A percentile compares a stretch with the other conserved stretches of the same genome.
Evolutionary conservation across 2,329 filamentous ascomycete genomes (phyloP).

Genomic region (Botrytis medusae): DNA sequence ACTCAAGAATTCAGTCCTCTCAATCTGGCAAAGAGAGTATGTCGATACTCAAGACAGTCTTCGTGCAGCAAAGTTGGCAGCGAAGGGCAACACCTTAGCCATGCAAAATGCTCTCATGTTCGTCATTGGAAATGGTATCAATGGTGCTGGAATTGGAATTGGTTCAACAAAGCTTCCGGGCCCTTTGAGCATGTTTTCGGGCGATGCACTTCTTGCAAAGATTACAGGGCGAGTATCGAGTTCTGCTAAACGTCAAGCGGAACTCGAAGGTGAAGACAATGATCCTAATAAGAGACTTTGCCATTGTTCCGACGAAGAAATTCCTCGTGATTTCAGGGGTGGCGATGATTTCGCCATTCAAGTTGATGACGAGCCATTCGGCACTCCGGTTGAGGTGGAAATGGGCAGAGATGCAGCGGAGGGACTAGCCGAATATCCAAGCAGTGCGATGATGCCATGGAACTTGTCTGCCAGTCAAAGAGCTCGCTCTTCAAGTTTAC

Average conservation of each 20-base stretch:
- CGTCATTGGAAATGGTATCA: slow-evolving; percentile 58
- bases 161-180: slow-evolving; percentile 42
- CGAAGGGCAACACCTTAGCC: slow-evolving; percentile 47
- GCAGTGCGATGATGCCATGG: slow-evolving; percentile 65
- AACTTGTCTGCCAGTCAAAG: slow-evolving; percentile 56
- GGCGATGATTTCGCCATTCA: slow-evolving; percentile 43
- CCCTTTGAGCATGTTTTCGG: slow-evolving; percentile 60
- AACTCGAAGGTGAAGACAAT: background rate
- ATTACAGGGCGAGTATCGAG: background rate
- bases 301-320: slow-evolving; percentile 36
- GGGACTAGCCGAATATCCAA: slow-evolving; percentile 66
- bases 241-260: background rate
- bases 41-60: slow-evolving; percentile 57
- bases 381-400: slow-evolving; percentile 54
- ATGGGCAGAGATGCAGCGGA: slow-evolving; percentile 67
- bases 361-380: slow-evolving; percentile 41
- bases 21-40: slow-evolving; percentile 59
- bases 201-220: slow-evolving; percentile 50
- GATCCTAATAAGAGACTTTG: background rate
- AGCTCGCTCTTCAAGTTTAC: slow-evolving; percentile 41
- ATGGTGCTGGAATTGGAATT: slow-evolving; percentile 50
- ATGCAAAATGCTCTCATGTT: slow-evolving; percentile 64
- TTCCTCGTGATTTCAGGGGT: slow-evolving; percentile 25
- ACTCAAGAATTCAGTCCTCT: slow-evolving; percentile 56
- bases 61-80: slow-evolving; percentile 45